Percentiles rank a stretch among this genome's conserved stretches.
phyloP scores from a whole-genome alignment of 768 basidiomycete species.

The Tylopilus sp. region DNA sequence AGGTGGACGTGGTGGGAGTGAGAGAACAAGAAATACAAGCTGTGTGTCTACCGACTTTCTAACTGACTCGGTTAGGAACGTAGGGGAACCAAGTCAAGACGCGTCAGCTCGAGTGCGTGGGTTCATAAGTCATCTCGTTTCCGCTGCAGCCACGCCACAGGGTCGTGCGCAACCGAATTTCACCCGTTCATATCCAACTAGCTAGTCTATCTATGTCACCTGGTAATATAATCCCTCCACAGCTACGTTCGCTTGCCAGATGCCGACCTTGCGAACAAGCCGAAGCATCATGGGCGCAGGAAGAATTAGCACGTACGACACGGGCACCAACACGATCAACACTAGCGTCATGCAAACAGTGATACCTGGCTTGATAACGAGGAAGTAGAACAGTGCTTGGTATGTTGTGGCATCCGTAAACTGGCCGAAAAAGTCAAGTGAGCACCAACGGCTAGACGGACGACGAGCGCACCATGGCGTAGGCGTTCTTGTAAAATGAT shows the following conservation, averaged over 20 bases:
- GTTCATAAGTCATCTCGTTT: conserved; percentile 21
- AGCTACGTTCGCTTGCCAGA: conserved; percentile 83
- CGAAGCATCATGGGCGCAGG: conserved; percentile 69
- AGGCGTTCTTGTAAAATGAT: conserved; percentile 79
- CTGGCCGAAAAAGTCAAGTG: conserved; percentile 33
- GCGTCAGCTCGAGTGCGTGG: conserved; percentile 33
- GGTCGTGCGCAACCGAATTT: conserved; percentile 15
- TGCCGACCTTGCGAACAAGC: conserved; percentile 60
- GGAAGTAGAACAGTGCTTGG: conserved; percentile 84
- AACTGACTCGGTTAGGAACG: conserved; percentile 5
- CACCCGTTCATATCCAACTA: background rate
- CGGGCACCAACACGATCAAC: conserved; percentile 53
- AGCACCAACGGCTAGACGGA: conserved; percentile 1
- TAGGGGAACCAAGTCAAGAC: conserved; percentile 35
- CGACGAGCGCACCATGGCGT: conserved; percentile 61
- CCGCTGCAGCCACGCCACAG: conserved; percentile 28
- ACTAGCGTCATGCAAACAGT: conserved; percentile 61
- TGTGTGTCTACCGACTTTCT: conserved; percentile 14
- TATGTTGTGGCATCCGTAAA: conserved; percentile 82
- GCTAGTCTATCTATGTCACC: conserved; percentile 21
- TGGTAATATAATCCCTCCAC: conserved; percentile 61
- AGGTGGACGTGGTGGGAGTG: conserved; percentile 23
- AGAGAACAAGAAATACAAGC: conserved; percentile 22
- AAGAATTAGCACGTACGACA: conserved; percentile 54
- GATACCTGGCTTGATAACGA: conserved; percentile 82